Percentiles rank a stretch among this genome's conserved stretches.
These are phyloP conservation scores for Termitomyces titanicus DNA, from an alignment of 768 basidiomycete genomes.

Conservation along the genomic window DNA sequence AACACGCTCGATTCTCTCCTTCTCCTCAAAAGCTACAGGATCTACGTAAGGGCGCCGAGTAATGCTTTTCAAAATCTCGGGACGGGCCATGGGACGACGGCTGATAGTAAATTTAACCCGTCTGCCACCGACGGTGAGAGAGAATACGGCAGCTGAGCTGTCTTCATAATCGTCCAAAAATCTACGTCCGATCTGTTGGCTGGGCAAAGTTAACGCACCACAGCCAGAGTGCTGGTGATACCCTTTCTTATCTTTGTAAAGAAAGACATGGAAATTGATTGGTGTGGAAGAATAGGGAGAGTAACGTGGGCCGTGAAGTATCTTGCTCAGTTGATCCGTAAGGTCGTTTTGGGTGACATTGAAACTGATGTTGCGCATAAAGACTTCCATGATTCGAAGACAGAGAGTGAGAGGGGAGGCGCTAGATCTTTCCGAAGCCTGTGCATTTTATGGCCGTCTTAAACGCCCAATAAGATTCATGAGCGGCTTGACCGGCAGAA, in stretches of 20 bases:
- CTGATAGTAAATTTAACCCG: constrained; percentile 30
- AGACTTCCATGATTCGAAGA: constrained; percentile 34
- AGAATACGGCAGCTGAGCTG: constrained; percentile 2
- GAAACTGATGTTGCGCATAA: constrained; percentile 34
- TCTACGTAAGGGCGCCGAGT: constrained; percentile 37
- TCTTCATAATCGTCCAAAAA: constrained; percentile 44
- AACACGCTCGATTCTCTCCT: constrained; percentile 25
- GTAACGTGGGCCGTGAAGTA: constrained; percentile 46
- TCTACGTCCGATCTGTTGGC: constrained; percentile 27
- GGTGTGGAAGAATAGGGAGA: constrained; percentile 20
- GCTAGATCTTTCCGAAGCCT: background rate
- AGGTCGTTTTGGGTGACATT: constrained; percentile 26
- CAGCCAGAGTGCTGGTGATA: constrained; percentile 32
- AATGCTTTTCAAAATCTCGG: constrained; percentile 36
- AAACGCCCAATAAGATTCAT: background rate
- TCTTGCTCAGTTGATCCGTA: constrained; percentile 31
- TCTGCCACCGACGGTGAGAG: constrained; percentile 27
- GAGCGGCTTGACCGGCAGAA: background rate
- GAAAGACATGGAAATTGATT: constrained; percentile 52
- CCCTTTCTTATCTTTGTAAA: constrained; percentile 36
- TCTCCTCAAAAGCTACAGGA: constrained; percentile 31
- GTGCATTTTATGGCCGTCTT: background rate
- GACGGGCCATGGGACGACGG: constrained; percentile 19
- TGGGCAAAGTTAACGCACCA: constrained; percentile 48
- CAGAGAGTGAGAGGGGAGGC: constrained; percentile 4